phyloP scores from a whole-genome alignment of 805 yeast genomes.

The Dipodascopsis uninucleata region DNA sequence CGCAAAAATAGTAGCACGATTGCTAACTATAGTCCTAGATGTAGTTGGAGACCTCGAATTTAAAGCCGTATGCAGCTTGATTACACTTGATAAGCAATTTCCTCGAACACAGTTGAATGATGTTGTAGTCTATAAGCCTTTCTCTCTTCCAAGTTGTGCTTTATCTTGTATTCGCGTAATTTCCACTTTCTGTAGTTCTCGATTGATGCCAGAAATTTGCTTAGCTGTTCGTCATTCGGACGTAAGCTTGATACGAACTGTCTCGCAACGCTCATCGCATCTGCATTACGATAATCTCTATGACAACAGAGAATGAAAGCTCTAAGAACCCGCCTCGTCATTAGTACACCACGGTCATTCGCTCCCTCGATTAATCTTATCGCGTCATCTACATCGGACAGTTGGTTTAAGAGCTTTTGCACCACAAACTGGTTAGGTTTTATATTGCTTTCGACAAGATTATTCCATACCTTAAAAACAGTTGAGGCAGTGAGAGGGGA shows the following conservation, averaged over 20 bases:
- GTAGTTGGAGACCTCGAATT: no score
- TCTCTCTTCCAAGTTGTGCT: not conserved
- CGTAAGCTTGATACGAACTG: not conserved
- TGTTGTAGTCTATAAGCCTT: not conserved
- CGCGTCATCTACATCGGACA: slow-evolving; percentile 7
- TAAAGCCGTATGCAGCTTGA: no score
- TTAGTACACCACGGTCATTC: not conserved
- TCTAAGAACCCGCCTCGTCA: slow-evolving; percentile 3
- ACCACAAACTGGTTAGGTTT: slow-evolving; percentile 8
- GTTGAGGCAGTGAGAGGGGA: slow-evolving; percentile 5
- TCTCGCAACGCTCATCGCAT: slow-evolving; percentile 17
- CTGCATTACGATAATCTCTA: slow-evolving; percentile 8
- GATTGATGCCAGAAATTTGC: not conserved
- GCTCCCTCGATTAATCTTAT: slow-evolving; percentile 1
- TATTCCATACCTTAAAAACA: slow-evolving; percentile 9
- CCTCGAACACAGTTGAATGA: no score
- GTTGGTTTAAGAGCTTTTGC: slow-evolving; percentile 5
- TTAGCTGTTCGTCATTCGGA: slow-evolving; percentile 2
- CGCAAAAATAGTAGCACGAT: no score
- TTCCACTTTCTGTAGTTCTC: slow-evolving; percentile 11
- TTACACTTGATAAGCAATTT: no score
- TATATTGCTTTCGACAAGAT: slow-evolving; percentile 3
- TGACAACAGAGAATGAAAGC: slow-evolving; percentile 17
- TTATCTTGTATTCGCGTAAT: not conserved
- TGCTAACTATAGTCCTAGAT: no score